Evolutionary conservation across 257 asterid genomes (phyloP).

Genomic region (Jaltomata sinuosa): DNA sequence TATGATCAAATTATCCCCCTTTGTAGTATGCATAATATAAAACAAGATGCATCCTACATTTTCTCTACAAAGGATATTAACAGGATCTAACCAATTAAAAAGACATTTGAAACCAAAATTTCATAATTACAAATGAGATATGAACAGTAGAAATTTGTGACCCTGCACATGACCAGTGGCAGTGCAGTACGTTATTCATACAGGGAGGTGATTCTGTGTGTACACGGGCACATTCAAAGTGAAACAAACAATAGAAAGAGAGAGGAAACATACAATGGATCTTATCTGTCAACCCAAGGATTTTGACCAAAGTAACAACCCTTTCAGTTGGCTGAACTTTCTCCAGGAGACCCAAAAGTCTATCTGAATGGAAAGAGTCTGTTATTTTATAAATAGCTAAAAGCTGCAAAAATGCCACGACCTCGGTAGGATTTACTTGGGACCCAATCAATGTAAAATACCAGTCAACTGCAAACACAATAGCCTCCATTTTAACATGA

Average conservation of each 20-base stretch:
- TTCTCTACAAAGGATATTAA: neutral
- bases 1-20: neutral
- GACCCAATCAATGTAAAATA: neutral
- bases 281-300: conserved; percentile 2
- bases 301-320: neutral
- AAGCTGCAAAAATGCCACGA: conserved; percentile 4
- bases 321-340: neutral
- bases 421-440: neutral
- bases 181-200: neutral
- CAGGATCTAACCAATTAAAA: neutral
- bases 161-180: neutral
- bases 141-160: neutral
- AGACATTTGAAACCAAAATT: neutral
- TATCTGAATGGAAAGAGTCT: neutral
- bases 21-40: neutral
- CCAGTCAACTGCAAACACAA: neutral
- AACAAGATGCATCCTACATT: neutral
- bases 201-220: neutral
- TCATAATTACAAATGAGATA: neutral
- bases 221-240: neutral
- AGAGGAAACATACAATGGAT: neutral
- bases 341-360: conserved; percentile 4
- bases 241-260: neutral
- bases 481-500: neutral
- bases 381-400: neutral